Evolutionary conservation across 169 alveolate genomes (phyloP).

Genomic region (Cystoisospora suis): DNA sequence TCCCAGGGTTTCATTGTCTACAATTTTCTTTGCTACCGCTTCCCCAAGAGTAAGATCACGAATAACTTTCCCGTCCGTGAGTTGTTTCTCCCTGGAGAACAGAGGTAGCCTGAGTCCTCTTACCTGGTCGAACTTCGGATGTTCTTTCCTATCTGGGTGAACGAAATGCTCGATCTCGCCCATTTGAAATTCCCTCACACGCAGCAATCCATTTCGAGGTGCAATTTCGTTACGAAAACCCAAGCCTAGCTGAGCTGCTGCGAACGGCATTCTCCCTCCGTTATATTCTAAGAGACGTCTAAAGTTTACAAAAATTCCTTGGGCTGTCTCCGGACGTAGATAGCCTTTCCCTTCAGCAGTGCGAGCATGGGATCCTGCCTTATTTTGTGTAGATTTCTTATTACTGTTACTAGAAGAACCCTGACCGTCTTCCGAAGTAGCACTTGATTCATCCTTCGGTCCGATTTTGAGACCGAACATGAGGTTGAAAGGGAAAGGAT

Average conservation of each 20-base stretch:
- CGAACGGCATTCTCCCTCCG: slow-evolving; percentile 97
- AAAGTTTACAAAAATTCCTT: slow-evolving; percentile 97
- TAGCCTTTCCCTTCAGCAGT: slow-evolving; percentile 63
- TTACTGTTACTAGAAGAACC: neutral
- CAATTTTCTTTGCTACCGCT: slow-evolving; percentile 85
- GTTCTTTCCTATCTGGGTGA: slow-evolving; percentile 91
- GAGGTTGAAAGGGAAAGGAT: slow-evolving; percentile 84
- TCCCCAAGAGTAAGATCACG: slow-evolving; percentile 85
- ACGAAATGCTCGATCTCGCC: slow-evolving; percentile 98
- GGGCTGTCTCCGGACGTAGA: slow-evolving; percentile 99
- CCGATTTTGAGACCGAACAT: slow-evolving; percentile 96
- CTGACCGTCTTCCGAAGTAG: neutral
- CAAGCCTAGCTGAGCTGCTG: slow-evolving; percentile 96
- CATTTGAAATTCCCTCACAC: slow-evolving; percentile 98
- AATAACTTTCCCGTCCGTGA: slow-evolving; percentile 64
- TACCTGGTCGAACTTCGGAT: slow-evolving; percentile 87
- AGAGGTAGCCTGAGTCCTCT: slow-evolving; percentile 88
- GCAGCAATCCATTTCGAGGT: slow-evolving; percentile 94
- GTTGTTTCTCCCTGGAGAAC: slow-evolving; percentile 85
- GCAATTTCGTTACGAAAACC: slow-evolving; percentile 98
- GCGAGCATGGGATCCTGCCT: neutral
- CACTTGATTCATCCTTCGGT: slow-evolving; percentile 74
- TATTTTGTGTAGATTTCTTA: neutral
- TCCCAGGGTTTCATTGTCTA: slow-evolving; percentile 95
- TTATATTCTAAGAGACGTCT: slow-evolving; percentile 90